Evolutionary conservation across 192 early-diverging fungal species (phyloP).

Genomic region (Backusella australiensis): DNA sequence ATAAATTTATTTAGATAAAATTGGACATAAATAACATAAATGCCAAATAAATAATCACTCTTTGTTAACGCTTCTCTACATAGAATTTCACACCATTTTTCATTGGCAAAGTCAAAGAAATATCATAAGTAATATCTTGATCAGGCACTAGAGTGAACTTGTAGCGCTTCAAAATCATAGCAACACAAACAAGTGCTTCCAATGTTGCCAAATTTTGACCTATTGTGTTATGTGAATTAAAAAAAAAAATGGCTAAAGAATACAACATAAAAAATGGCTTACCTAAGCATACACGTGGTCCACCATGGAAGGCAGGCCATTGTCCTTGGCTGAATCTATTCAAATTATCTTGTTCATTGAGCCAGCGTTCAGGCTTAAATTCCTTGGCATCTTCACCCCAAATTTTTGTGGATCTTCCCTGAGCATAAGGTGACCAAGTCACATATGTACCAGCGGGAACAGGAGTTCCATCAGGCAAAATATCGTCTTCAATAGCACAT

Average conservation of each 20-base stretch:
- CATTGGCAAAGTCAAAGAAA: constrained; percentile 32
- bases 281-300: constrained; percentile 40
- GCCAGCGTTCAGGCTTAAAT: constrained; percentile 68
- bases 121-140: constrained; percentile 26
- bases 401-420: constrained; percentile 47
- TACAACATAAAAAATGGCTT: neutral
- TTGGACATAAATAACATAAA: neutral
- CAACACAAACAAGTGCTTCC: constrained; percentile 39
- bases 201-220: constrained; percentile 46
- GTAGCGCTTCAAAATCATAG: constrained; percentile 37
- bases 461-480: constrained; percentile 57
- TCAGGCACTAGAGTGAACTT: constrained; percentile 35
- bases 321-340: constrained; percentile 38
- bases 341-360: constrained; percentile 38
- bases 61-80: constrained; percentile 18
- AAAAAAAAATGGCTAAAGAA: neutral
- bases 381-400: constrained; percentile 64
- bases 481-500: constrained; percentile 49
- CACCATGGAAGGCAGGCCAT: constrained; percentile 59
- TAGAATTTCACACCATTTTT: constrained; percentile 25
- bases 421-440: constrained; percentile 45
- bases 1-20: no score
- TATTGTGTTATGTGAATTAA: neutral
- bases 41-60: neutral
- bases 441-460: constrained; percentile 55